Base-by-base conservation (phyloP, 805 yeast species). In the Metschnikowia picachoensis region DNA sequence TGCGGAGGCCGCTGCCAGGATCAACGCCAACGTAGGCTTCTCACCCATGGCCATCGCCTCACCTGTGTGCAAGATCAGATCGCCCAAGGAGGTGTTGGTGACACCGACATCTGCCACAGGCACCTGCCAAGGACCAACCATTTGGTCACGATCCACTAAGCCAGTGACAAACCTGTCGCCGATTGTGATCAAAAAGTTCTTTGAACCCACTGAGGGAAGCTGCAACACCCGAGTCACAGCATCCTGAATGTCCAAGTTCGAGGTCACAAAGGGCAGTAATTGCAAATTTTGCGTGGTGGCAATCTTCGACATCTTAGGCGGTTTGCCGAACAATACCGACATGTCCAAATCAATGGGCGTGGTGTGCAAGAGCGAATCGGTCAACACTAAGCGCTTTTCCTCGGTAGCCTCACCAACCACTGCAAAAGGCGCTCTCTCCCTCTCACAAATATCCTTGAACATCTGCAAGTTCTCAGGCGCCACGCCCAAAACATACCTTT, bases 121-220 rank as follows among this genome's bases (percentile, higher is more conserved):
- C 9, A 87, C 94, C 75, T 94, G 99, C 98, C 98, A 94, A 62
- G 98, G 98, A 34, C 99, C 99, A 49, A 94, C 98, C 83, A 91
- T 83, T 73, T 94, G 99, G 66, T 94, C 99, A 65, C 99, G 83
- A 60, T 95, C 98, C 51, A 94, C 85, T 57, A 94, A 78, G 45
- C 99, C 99, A 28, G 98, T 92, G 51, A 94, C 94, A n/a, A 95
- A 78, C 70, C 99, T 84, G 69, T 94, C 99, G 68, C 97, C 99
- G 63, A 94, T 94, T n/a, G 98, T 94, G 63, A 94, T 87, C 61
- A 94, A 75, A 75, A 94, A 94, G 42, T 85, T 83, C 72, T 94
- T 94, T 35, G 97, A 89, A 25, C 96, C 99, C 41, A 94, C 99
- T 7, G 97, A 72, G 28, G 99, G 99, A 55, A 94, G 75, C 56